Evolutionary conservation across 257 asterid genomes (phyloP).

Genomic region (Solanum chaucha): DNA sequence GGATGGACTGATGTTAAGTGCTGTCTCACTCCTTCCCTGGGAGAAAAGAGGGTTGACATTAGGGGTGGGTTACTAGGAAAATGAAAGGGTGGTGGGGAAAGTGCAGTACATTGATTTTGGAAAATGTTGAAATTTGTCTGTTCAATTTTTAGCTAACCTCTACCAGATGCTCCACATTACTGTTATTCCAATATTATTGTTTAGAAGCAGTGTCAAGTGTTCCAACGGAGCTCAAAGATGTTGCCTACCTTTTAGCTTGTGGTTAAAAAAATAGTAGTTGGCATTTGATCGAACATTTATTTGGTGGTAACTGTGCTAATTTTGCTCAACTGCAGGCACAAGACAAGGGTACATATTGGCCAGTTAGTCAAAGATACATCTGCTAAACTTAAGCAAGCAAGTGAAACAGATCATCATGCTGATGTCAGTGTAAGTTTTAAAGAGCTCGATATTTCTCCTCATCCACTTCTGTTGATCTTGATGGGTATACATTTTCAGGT

Average conservation of each 20-base stretch:
- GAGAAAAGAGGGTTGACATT: neutral
- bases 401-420: conserved; percentile 44
- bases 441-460: neutral
- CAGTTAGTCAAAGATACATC: conserved; percentile 73
- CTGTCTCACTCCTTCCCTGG: neutral
- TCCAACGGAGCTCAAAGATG: neutral
- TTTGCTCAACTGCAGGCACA: conserved; percentile 27
- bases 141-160: neutral
- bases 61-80: neutral
- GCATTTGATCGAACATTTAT: neutral
- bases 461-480: neutral
- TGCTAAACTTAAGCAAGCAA: conserved; percentile 63
- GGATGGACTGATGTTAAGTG: neutral
- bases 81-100: neutral
- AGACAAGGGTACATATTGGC: conserved; percentile 57
- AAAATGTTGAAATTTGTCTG: neutral
- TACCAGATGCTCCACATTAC: neutral
- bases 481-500: neutral
- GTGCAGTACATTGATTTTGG: neutral
- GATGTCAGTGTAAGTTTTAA: conserved; percentile 57
- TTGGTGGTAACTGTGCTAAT: neutral
- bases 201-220: neutral
- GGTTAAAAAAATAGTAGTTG: neutral
- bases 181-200: neutral
- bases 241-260: neutral